Evolutionary conservation across 1,139 yeast species (phyloP).

Genomic region (Magnusiomyces suaveolens): DNA sequence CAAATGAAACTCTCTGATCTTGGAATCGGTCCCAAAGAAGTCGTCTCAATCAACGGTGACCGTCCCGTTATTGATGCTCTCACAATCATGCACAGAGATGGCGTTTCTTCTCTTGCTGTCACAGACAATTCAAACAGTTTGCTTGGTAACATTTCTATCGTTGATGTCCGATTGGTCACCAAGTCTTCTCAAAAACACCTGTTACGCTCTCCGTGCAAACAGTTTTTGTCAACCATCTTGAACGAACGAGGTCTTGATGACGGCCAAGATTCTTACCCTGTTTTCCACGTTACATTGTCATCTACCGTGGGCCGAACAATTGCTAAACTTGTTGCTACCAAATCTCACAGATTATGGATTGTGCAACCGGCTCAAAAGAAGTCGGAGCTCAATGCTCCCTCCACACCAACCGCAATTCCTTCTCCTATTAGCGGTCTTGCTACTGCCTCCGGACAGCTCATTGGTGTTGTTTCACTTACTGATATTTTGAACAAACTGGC

Average conservation of each 20-base stretch:
- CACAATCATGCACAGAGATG: constrained; percentile 69
- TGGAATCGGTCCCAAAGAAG: constrained; percentile 56
- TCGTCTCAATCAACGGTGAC: constrained; percentile 76
- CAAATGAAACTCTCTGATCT: constrained; percentile 57
- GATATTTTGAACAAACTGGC: constrained; percentile 80
- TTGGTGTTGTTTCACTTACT: constrained; percentile 85
- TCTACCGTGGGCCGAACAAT: constrained; percentile 80
- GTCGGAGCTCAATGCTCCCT: constrained; percentile 11
- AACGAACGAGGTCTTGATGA: constrained; percentile 84
- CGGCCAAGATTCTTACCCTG: constrained; percentile 94
- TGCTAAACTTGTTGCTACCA: constrained; percentile 92
- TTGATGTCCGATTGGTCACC: constrained; percentile 82
- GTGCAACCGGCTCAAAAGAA: constrained; percentile 44
- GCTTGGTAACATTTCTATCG: constrained; percentile 86
- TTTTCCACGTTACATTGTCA: constrained; percentile 76
- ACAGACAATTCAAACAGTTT: constrained; percentile 67
- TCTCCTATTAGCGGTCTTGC: constrained; percentile 15
- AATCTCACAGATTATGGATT: constrained; percentile 88
- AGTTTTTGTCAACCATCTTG: constrained; percentile 76
- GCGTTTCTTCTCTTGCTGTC: constrained; percentile 89
- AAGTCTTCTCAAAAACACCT: constrained; percentile 73
- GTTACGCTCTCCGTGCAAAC: constrained; percentile 72
- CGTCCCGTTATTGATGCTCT: constrained; percentile 80
- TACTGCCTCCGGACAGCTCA: constrained; percentile 57
- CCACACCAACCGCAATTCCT: constrained; percentile 17